A percentile compares a stretch with the other conserved stretches of the same genome.
Conservation (phyloP, 2,329 filamentous ascomycete species). For the Bipolaris zeicola region DNA sequence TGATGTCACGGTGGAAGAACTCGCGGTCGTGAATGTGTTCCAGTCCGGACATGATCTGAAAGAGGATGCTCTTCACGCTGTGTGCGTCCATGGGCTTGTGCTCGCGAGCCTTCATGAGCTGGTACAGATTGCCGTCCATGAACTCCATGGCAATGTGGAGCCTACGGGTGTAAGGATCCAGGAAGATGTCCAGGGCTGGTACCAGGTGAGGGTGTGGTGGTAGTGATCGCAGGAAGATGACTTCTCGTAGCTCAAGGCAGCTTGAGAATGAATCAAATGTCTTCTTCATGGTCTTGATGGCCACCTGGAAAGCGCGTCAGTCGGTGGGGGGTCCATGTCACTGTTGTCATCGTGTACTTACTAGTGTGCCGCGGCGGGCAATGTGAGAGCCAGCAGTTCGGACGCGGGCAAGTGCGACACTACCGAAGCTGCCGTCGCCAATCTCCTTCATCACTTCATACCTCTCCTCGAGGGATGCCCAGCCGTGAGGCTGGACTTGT, state of each 20-base stretch:
- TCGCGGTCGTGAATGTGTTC: slow-evolving; percentile 97
- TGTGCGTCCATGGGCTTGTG: slow-evolving; percentile 89
- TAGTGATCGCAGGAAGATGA: slow-evolving; percentile 91
- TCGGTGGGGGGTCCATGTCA: slow-evolving; percentile 10
- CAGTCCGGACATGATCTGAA: slow-evolving; percentile 93
- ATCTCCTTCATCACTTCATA: slow-evolving; percentile 98
- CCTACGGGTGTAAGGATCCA: slow-evolving; percentile 94
- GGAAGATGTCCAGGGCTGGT: slow-evolving; percentile 96
- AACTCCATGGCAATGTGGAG: slow-evolving; percentile 99
- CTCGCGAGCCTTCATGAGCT: slow-evolving; percentile 97
- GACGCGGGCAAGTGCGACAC: slow-evolving; percentile 88
- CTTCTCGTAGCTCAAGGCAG: slow-evolving; percentile 92
- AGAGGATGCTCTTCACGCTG: slow-evolving; percentile 96
- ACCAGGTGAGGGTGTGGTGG: slow-evolving; percentile 90
- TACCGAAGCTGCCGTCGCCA: slow-evolving; percentile 97
- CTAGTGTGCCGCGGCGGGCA: slow-evolving; percentile 88
- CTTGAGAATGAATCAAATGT: slow-evolving; percentile 90
- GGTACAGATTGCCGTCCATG: slow-evolving; percentile 99
- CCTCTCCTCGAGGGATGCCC: slow-evolving; percentile 80
- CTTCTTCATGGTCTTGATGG: slow-evolving; percentile 99
- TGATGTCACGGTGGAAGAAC: slow-evolving; percentile 99
- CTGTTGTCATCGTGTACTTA: slow-evolving; percentile 58
- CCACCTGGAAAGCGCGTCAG: slow-evolving; percentile 67
- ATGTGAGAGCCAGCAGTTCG: slow-evolving; percentile 87
- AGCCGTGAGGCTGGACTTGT: slow-evolving; percentile 73